Percentiles rank a stretch among this genome's conserved stretches.
These are phyloP conservation scores for Cercospora janseana DNA, from an alignment of 2,329 filamentous ascomycete species.

Conservation along the genomic window DNA sequence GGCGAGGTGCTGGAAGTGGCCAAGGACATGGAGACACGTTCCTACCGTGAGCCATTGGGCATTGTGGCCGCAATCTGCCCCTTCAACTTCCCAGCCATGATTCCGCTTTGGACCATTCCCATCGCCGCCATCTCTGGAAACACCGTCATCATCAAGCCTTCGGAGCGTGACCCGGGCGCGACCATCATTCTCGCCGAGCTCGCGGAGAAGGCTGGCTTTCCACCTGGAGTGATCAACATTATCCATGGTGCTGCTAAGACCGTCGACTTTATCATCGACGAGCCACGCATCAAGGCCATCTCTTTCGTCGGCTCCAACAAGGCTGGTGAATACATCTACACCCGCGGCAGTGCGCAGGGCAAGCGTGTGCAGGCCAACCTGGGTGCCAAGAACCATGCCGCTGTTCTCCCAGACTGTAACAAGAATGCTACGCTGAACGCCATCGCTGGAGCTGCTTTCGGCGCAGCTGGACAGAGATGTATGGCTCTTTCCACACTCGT, in stretches of 20 bases:
- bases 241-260: slow-evolving; percentile 77
- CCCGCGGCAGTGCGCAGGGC: slow-evolving; percentile 74
- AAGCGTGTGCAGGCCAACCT: slow-evolving; percentile 87
- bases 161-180: slow-evolving; percentile 79
- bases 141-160: slow-evolving; percentile 80
- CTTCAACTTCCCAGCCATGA: slow-evolving; percentile 92
- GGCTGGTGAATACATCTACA: slow-evolving; percentile 83
- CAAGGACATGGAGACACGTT: slow-evolving; percentile 86
- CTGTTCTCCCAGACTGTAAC: slow-evolving; percentile 80
- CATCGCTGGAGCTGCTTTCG: slow-evolving; percentile 79
- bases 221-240: slow-evolving; percentile 76
- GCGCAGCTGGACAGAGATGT: slow-evolving; percentile 79
- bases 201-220: slow-evolving; percentile 76
- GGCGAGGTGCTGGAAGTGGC: slow-evolving; percentile 81
- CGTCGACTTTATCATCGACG: slow-evolving; percentile 83
- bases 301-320: slow-evolving; percentile 86
- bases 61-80: slow-evolving; percentile 82
- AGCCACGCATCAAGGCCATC: slow-evolving; percentile 80
- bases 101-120: slow-evolving; percentile 86
- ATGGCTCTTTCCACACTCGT: slow-evolving; percentile 84
- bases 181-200: slow-evolving; percentile 84
- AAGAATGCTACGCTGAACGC: slow-evolving; percentile 87
- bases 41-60: slow-evolving; percentile 76
- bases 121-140: slow-evolving; percentile 82
- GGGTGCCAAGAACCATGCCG: slow-evolving; percentile 85